Percentiles rank a stretch among this genome's conserved stretches.
These are phyloP conservation scores for Aspergillus conjunctus DNA, from an alignment of 495 filamentous ascomycete genomes.

Conservation along the genomic window DNA sequence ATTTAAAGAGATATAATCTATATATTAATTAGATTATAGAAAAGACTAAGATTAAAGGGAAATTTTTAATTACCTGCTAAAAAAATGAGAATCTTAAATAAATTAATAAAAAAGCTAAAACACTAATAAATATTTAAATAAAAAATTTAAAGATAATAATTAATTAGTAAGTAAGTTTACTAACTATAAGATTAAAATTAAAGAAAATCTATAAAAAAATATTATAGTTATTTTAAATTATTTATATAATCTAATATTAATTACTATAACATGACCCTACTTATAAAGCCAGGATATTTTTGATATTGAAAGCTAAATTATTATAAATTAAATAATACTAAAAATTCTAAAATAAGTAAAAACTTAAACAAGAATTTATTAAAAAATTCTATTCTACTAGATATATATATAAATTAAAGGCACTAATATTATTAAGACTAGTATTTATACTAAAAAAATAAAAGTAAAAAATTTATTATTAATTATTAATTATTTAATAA, in stretches of 20 bases:
- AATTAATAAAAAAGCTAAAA: too few relatives aligned
- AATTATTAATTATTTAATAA: background rate
- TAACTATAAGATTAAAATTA: background rate
- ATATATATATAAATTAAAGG: constrained; percentile 8
- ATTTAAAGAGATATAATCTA: too few relatives aligned
- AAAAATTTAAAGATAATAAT: too few relatives aligned
- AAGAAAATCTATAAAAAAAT: background rate
- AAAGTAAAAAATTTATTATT: background rate
- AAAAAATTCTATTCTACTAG: background rate
- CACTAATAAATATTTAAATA: too few relatives aligned
- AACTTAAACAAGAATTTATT: background rate
- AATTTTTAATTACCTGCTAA: background rate
- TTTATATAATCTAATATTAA: constrained; percentile 1
- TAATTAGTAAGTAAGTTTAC: too few relatives aligned
- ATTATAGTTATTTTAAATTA: too few relatives aligned
- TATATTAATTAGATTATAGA: too few relatives aligned
- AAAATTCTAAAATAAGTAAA: background rate
- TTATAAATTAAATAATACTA: background rate
- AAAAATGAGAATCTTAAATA: background rate
- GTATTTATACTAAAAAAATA: background rate
- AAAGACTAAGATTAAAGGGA: background rate
- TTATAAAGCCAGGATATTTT: background rate
- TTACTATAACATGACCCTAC: background rate
- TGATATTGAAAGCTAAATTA: background rate
- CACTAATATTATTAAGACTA: background rate